Evolutionary conservation across 2,329 filamentous ascomycete species (phyloP), one percentile per base, ranked within the genome.

Genomic region (Fonsecaea monophora): DNA sequence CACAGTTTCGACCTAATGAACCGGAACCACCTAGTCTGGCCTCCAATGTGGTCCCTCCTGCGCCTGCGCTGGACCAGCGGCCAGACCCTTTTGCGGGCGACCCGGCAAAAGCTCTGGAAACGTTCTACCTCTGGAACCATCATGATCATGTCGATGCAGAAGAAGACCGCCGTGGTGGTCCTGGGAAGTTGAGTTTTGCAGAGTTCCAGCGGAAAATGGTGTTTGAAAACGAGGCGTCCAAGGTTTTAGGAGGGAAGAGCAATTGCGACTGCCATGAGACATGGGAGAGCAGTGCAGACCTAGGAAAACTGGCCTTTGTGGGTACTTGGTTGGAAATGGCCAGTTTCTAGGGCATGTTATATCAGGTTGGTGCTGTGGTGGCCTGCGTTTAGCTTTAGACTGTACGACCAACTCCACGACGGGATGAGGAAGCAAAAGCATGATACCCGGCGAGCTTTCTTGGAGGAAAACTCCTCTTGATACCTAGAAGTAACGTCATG

Each of bases 281-380:
- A 15, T 72, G 71, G 71, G 70, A 70, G 60, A 69, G 66, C 42
- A 72, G 68, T 55, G 62, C 65, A 18, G 72, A 73, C 50, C 61
- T 73, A 48, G 72, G 72, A 12, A 70, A 53, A 50, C 58, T 73
- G 64, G 68, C 68, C 72, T 94, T 97, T 78, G 83, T 97, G 55
- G 92, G 92, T 67, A 92, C 88, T 73, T 98, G 94, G 94, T 92
- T 97, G 78, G 94, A 97, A 70, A 84, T 87, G 84, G 86, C 86
- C 73, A 83, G 83, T 76, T 86, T 89, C 75, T 87, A 68, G 60
- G 18, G 13, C 3, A 10, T 32, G 30, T 32, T 32, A 13, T 25
- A 21, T 10, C 12, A 50, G 45, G 7, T 50, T 21, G 38, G 40
- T 48, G 18, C 34, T 35, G 53, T 15, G 34, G 53, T 8, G 30